A percentile compares a stretch with the other conserved stretches of the same genome.
These are phyloP conservation scores for Pythium volutum DNA, from an alignment of 352 stramenopile species.

Conservation along the genomic window DNA sequence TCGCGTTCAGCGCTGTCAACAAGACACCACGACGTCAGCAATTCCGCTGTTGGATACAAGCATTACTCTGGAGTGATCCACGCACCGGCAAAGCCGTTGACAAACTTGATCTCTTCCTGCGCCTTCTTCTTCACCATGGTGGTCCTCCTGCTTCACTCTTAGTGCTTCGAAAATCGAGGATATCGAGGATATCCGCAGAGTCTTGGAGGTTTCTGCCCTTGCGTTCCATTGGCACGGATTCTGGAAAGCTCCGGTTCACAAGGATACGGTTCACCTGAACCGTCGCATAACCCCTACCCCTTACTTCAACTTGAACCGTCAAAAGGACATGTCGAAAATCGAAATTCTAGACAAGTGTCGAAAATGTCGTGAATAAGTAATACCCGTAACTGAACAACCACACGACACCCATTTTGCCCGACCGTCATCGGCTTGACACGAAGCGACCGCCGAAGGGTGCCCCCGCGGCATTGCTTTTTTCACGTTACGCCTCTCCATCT, in stretches of 20 bases:
- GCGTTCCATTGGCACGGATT: conserved; percentile 24
- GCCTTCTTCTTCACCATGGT: conserved; percentile 27
- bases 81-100: conserved; percentile 26
- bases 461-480: not conserved
- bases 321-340: conserved; percentile 7
- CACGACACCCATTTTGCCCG: not conserved
- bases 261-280: conserved; percentile 5
- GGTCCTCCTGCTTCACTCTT: not conserved
- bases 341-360: not conserved
- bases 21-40: not conserved
- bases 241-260: conserved; percentile 17
- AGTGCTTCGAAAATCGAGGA: not conserved
- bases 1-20: conserved; percentile 38
- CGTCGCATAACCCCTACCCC: not conserved
- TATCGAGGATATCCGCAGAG: not conserved
- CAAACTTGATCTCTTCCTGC: conserved; percentile 23
- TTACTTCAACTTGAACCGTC: conserved; percentile 11
- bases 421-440: conserved; percentile 10
- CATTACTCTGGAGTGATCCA: not conserved
- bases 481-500: not conserved
- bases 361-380: conserved; percentile 12
- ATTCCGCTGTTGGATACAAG: not conserved
- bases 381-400: not conserved
- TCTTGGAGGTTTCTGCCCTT: conserved; percentile 6
- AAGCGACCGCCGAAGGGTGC: not conserved